Conservation (phyloP, 1,284 basidiomycete species). For the Fomitopsis schrenkii region DNA sequence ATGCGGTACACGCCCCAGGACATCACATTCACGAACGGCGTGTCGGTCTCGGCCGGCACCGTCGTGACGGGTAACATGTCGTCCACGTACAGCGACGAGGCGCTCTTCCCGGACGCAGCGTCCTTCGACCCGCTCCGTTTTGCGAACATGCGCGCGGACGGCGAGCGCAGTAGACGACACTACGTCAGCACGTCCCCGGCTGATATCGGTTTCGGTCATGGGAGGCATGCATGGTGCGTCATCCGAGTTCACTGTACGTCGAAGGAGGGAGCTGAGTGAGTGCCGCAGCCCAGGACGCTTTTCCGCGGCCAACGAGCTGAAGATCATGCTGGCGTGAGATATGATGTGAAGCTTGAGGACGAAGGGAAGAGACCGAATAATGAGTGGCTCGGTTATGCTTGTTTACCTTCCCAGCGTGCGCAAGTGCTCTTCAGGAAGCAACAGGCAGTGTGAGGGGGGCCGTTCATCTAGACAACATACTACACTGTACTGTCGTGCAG, state of each 20-base stretch:
- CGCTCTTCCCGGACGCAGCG: constrained; percentile 33
- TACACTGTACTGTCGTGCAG: not conserved
- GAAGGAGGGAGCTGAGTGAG: too few species aligned
- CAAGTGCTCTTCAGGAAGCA: not conserved
- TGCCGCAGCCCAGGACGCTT: constrained; percentile 33
- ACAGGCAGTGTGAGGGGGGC: not conserved
- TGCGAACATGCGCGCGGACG: constrained; percentile 30
- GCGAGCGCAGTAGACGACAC: constrained; percentile 17
- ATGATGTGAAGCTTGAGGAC: constrained; percentile 36
- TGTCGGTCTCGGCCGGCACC: constrained; percentile 36
- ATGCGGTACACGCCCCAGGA: constrained; percentile 27
- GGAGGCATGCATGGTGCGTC: constrained; percentile 22
- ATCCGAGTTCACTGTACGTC: too few species aligned
- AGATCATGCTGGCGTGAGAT: constrained; percentile 38
- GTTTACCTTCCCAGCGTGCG: not conserved
- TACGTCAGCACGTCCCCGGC: constrained; percentile 19
- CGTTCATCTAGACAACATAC: not conserved
- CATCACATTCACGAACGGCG: constrained; percentile 38
- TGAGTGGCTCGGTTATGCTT: not conserved
- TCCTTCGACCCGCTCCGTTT: constrained; percentile 42
- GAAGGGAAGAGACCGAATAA: constrained; percentile 11
- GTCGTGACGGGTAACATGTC: constrained; percentile 35
- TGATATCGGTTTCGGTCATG: constrained; percentile 22
- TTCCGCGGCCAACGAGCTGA: constrained; percentile 38
- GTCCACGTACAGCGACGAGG: constrained; percentile 35